Conservation (phyloP, 441 rosid genomes). For the Euphorbia schlechtendalii region DNA sequence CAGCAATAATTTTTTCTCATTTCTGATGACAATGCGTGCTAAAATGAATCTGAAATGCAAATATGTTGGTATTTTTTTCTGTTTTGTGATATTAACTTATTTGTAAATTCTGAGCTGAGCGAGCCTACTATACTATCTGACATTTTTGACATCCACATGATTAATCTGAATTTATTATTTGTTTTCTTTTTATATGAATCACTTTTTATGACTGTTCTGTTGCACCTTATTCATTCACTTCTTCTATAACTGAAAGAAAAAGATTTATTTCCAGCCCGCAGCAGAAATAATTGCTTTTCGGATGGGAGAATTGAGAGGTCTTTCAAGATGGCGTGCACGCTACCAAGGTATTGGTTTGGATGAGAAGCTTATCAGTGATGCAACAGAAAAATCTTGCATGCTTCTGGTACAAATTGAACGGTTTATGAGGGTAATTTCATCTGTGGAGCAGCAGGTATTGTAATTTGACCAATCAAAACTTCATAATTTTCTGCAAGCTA, state of each 20-base stretch:
- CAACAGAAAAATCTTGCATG: slow-evolving; percentile 76
- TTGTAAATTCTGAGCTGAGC: background rate
- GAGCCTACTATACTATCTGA: background rate
- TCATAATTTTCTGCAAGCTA: background rate
- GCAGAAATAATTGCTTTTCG: slow-evolving; percentile 93
- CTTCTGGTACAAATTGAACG: slow-evolving; percentile 78
- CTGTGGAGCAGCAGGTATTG: slow-evolving; percentile 83
- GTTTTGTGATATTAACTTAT: no score
- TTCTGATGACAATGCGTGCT: background rate
- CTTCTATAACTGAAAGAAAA: no score
- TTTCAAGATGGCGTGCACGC: slow-evolving; percentile 90
- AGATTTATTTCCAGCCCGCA: slow-evolving; percentile 69
- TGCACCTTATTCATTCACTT: background rate
- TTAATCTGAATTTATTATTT: background rate
- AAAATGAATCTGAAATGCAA: background rate
- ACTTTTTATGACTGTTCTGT: background rate
- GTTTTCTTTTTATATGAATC: background rate
- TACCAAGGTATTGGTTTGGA: slow-evolving; percentile 78
- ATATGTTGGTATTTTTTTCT: background rate
- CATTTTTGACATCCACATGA: background rate
- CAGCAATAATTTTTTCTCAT: background rate
- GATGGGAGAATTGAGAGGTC: slow-evolving; percentile 91
- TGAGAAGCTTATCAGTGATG: slow-evolving; percentile 58
- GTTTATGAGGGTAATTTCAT: slow-evolving; percentile 71
- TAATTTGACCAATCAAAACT: slow-evolving; percentile 16